These are phyloP conservation scores for Saccharomyces hybrid DNA, from an alignment of 1,139 yeast genomes.

Conservation along the genomic window DNA sequence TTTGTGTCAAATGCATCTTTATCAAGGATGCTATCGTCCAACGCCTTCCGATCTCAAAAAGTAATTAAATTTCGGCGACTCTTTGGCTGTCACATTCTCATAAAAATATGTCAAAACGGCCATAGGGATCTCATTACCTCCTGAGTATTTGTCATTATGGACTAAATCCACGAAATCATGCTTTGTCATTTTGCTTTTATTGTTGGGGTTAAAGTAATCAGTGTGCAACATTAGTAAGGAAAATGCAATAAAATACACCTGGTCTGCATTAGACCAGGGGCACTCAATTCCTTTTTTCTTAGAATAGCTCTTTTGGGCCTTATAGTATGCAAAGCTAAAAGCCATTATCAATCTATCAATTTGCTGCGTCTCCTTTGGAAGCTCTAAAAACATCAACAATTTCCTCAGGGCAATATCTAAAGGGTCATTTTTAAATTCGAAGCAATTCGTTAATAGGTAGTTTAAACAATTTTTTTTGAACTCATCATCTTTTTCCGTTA, in stretches of 20 bases:
- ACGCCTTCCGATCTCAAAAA: neutral
- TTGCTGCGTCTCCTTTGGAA: slow-evolving; percentile 65
- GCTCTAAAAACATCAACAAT: slow-evolving; percentile 45
- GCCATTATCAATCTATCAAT: slow-evolving; percentile 55
- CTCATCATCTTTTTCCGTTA: slow-evolving; percentile 33
- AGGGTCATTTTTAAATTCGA: slow-evolving; percentile 46
- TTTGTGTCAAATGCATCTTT: neutral
- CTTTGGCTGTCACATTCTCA: slow-evolving; percentile 54
- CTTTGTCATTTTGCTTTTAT: slow-evolving; percentile 55
- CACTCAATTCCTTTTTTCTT: slow-evolving; percentile 4
- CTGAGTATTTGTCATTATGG: slow-evolving; percentile 35
- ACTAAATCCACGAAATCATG: slow-evolving; percentile 45
- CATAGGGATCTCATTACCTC: slow-evolving; percentile 30
- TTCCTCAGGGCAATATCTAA: slow-evolving; percentile 55
- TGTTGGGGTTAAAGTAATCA: slow-evolving; percentile 56
- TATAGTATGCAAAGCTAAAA: slow-evolving; percentile 44
- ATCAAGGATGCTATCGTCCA: neutral
- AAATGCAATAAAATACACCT: slow-evolving; percentile 50
- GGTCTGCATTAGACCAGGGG: slow-evolving; percentile 36
- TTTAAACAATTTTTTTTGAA: slow-evolving; percentile 35
- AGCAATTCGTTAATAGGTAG: slow-evolving; percentile 34
- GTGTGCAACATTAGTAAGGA: slow-evolving; percentile 62
- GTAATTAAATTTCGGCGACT: slow-evolving; percentile 35
- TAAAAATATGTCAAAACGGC: slow-evolving; percentile 46
- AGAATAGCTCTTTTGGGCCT: slow-evolving; percentile 24